Evolutionary conservation across 1,284 basidiomycete genomes (phyloP).

Genomic region (Leucoagaricus sp.): DNA sequence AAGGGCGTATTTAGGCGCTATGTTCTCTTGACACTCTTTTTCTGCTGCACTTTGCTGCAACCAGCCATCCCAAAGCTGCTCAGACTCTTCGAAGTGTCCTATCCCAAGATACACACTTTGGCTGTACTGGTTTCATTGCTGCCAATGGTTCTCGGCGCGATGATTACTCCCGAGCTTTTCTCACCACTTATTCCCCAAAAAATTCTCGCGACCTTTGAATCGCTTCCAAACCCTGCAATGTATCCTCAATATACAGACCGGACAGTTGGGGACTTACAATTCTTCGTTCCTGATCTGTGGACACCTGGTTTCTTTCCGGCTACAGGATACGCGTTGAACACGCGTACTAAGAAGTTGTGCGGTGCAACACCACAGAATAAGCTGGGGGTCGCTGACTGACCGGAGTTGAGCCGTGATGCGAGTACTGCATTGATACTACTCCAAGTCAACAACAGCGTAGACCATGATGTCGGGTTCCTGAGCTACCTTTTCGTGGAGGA

Average conservation of each 20-base stretch:
- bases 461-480: constrained; percentile 72
- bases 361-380: constrained; percentile 35
- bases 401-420: constrained; percentile 49
- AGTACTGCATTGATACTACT: constrained; percentile 51
- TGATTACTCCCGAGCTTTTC: constrained; percentile 48
- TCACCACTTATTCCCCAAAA: constrained; percentile 58
- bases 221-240: constrained; percentile 40
- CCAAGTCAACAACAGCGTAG: constrained; percentile 44
- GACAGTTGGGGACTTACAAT: constrained; percentile 48
- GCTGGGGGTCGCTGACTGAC: constrained; percentile 48
- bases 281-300: constrained; percentile 59
- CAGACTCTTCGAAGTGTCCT: no score
- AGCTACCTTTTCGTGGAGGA: constrained; percentile 66
- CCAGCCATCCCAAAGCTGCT: no score
- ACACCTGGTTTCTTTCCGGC: constrained; percentile 71
- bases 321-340: constrained; percentile 58
- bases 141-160: constrained; percentile 13
- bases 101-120: neutral
- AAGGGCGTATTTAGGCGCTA: no score
- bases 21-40: no score
- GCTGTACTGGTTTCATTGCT: neutral
- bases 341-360: constrained; percentile 51
- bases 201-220: constrained; percentile 50
- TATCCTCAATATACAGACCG: constrained; percentile 64
- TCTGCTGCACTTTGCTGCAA: no score